Base-by-base conservation (phyloP, 192 early-diverging fungal genomes). In the Coemansia sp. region DNA sequence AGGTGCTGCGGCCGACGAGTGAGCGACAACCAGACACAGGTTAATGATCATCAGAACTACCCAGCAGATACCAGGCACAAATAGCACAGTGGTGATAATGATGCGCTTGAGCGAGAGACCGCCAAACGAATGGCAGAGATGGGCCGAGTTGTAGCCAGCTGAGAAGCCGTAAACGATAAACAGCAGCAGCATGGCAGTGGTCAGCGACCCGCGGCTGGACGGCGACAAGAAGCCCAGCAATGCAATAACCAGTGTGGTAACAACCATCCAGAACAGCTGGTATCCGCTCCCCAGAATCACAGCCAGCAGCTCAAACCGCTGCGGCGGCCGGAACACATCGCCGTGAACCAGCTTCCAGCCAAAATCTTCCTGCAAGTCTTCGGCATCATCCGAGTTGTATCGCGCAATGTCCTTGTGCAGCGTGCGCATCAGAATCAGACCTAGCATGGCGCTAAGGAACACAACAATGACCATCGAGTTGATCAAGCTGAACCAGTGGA, bases 291-390 rank as follows among this genome's bases (percentile, higher is more conserved):
- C 96, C 21, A 93, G 68, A 32, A 93, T 83, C 10, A 94, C 91
- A 0, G 92, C 79, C 23, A 98, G 78, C 53, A 91, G 76, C 62
- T 89, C 87, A 52, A 88, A 80, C 29, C 88, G 86, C 24, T 83
- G 66, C 3, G 96, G 93, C 22, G 93, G 72, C n/a, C 96, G 89
- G 82, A 98, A 98, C n/a, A 98, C 91, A 75, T 98, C 96, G 29
- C 93, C 94, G 57, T 98, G 96, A 5, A 98, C 92, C 29, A 93
- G 87, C 77, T 97, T 98, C 96, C 96, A 98, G 3, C 96, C 96
- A 87, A 92, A 96, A 61, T 98, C 96, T 60, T 98, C 96, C 62
- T 90, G 89, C 27, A 91, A 76, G 65, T 91, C 88, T 62, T 92
- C 88, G 57, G 66, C 51, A 47, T 75, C 77, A 17, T 88, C 89